Evolutionary conservation across 139 green algal species (phyloP).

Genomic region (Chlorella sp.): DNA sequence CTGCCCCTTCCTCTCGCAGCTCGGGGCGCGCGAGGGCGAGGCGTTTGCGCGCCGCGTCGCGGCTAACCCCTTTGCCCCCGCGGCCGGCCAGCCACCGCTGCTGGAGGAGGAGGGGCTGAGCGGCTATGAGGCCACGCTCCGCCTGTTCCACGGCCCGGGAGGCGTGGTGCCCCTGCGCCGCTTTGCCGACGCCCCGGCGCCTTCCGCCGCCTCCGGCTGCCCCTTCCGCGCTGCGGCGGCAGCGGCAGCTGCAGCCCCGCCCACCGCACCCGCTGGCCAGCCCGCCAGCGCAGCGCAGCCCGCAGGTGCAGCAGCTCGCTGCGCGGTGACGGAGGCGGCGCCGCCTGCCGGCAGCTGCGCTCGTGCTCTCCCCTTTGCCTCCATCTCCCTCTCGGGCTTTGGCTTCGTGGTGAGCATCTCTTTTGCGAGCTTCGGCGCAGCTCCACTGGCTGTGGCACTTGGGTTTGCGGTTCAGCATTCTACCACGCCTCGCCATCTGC

Average conservation of each 20-base stretch:
- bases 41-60: slow-evolving; percentile 38
- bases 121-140: slow-evolving; percentile 18
- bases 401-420: slow-evolving; percentile 36
- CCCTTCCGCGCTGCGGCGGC: background rate
- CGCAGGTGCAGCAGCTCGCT: too few relatives aligned
- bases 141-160: slow-evolving; percentile 37
- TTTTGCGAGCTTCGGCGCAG: too few relatives aligned
- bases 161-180: slow-evolving; percentile 35
- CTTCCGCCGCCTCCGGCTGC: background rate
- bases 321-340: too few relatives aligned
- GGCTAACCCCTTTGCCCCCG: slow-evolving; percentile 33
- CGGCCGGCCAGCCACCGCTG: background rate
- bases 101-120: slow-evolving; percentile 4
- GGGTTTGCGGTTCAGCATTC: too few relatives aligned
- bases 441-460: background rate
- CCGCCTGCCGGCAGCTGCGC: background rate
- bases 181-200: background rate
- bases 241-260: background rate
- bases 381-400: slow-evolving; percentile 47
- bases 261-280: background rate
- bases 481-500: too few relatives aligned
- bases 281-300: background rate
- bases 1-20: slow-evolving; percentile 51
- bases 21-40: slow-evolving; percentile 42
- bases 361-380: slow-evolving; percentile 4